These are phyloP conservation scores for Podaxis sp. DNA, from an alignment of 768 basidiomycete species.

Conservation along the genomic window DNA sequence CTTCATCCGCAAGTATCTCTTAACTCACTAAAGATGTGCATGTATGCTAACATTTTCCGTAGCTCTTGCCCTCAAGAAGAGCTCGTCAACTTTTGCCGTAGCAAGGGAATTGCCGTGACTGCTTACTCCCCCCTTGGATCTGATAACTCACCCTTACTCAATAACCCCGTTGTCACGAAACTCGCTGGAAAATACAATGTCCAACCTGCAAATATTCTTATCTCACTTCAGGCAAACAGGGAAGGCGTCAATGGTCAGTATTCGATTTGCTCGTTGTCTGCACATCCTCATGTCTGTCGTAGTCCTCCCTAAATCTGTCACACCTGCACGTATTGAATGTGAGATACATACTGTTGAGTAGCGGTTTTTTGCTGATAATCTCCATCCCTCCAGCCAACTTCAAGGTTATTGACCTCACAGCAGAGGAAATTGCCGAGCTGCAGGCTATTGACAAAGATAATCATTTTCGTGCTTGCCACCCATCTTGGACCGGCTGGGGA, in stretches of 20 bases:
- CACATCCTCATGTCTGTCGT: background rate
- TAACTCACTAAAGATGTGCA: background rate
- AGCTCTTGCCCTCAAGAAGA: constrained; percentile 67
- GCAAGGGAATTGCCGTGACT: constrained; percentile 66
- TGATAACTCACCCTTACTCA: constrained; percentile 62
- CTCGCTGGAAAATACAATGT: constrained; percentile 64
- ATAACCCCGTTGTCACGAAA: constrained; percentile 54
- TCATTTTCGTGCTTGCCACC: constrained; percentile 66
- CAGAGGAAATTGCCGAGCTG: constrained; percentile 59
- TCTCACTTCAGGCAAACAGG: constrained; percentile 73
- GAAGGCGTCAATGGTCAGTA: constrained; percentile 49
- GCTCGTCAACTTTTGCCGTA: constrained; percentile 56
- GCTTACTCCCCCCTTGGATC: constrained; percentile 83
- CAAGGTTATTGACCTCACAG: constrained; percentile 57
- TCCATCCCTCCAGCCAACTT: constrained; percentile 43
- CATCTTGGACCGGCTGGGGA: constrained; percentile 64
- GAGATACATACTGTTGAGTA: background rate
- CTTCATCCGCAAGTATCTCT: constrained; percentile 57
- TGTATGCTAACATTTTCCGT: background rate
- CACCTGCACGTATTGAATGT: constrained; percentile 52
- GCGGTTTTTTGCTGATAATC: background rate
- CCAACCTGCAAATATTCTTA: constrained; percentile 60
- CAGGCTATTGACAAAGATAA: constrained; percentile 56
- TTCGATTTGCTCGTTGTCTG: background rate
- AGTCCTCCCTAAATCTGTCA: constrained; percentile 80